These are phyloP conservation scores for Rhodotorula sp. DNA, from an alignment of 1,284 basidiomycete genomes.

Conservation along the genomic window DNA sequence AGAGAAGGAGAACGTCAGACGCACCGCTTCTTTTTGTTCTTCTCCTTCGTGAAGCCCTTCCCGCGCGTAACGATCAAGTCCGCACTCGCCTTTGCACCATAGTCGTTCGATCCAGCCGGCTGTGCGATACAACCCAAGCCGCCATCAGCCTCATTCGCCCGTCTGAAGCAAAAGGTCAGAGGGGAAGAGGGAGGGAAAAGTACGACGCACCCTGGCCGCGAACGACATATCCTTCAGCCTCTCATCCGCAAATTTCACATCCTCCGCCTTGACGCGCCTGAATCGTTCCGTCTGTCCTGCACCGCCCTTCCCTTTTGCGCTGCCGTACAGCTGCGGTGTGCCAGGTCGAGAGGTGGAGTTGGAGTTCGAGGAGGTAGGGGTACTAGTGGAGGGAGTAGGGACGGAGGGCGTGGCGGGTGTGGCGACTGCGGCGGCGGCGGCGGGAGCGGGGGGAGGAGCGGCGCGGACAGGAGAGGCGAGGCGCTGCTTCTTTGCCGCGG, in stretches of 20 bases:
- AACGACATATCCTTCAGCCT: conserved; percentile 78
- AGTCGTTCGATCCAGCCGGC: conserved; percentile 69
- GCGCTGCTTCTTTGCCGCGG: conserved; percentile 34
- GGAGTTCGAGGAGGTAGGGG: background rate
- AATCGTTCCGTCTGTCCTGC: conserved; percentile 54
- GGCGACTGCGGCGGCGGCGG: background rate
- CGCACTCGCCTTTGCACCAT: conserved; percentile 76
- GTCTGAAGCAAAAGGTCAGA: background rate
- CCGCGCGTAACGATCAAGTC: conserved; percentile 92
- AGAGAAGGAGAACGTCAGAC: conserved; percentile 11
- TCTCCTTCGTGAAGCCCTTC: conserved; percentile 93
- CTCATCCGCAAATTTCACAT: conserved; percentile 59
- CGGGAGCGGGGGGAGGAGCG: conserved; percentile 12
- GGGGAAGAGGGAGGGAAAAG: background rate
- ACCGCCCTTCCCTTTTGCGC: background rate
- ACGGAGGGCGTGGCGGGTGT: background rate
- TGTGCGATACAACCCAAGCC: conserved; percentile 44
- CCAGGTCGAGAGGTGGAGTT: background rate
- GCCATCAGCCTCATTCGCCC: background rate
- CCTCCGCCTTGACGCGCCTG: conserved; percentile 72
- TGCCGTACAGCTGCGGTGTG: background rate
- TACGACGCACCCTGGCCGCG: conserved; percentile 64
- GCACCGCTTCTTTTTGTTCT: conserved; percentile 98
- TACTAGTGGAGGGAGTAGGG: background rate
- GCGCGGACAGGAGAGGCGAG: conserved; percentile 21